A percentile compares a stretch with the other conserved stretches of the same genome.
These are phyloP conservation scores for Rubia yunnanensis DNA, from an alignment of 257 asterid genomes.

Conservation along the genomic window DNA sequence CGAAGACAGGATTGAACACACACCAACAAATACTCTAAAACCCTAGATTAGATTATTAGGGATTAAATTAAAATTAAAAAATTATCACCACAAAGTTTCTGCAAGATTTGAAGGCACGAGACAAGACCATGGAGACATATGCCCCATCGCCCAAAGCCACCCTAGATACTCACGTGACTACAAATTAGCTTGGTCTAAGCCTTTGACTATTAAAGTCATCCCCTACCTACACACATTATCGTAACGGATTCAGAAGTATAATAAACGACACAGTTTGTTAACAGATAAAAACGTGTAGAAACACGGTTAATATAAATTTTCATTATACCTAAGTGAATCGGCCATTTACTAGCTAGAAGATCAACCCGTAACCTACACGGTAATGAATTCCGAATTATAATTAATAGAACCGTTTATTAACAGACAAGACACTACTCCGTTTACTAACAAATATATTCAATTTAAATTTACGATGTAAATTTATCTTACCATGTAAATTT, in stretches of 20 bases:
- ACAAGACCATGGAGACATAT: slow-evolving; percentile 10
- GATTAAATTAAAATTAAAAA: not conserved
- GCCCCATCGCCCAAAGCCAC: slow-evolving; percentile 5
- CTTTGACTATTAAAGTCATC: slow-evolving; percentile 36
- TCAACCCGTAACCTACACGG: too few relatives aligned
- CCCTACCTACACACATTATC: not conserved
- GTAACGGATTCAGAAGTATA: slow-evolving; percentile 16
- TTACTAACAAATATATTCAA: too few relatives aligned
- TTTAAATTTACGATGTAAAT: too few relatives aligned
- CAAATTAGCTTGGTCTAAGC: slow-evolving; percentile 23
- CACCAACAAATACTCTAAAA: slow-evolving; percentile 7
- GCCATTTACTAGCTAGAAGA: too few relatives aligned
- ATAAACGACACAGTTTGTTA: slow-evolving; percentile 34
- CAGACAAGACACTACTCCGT: too few relatives aligned
- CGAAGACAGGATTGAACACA: slow-evolving; percentile 15
- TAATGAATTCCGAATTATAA: too few relatives aligned
- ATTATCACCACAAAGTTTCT: slow-evolving; percentile 9
- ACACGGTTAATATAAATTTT: too few relatives aligned
- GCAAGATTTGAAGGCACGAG: slow-evolving; percentile 60
- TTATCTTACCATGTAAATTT: too few relatives aligned
- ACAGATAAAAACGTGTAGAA: too few relatives aligned
- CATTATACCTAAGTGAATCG: too few relatives aligned
- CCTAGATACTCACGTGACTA: slow-evolving; percentile 55
- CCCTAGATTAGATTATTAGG: not conserved
- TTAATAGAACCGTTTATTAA: too few relatives aligned